Percentiles rank a stretch among this genome's conserved stretches.
These are phyloP conservation scores for Syzygium aqueum DNA, from an alignment of 345 rosid species.

Conservation along the genomic window DNA sequence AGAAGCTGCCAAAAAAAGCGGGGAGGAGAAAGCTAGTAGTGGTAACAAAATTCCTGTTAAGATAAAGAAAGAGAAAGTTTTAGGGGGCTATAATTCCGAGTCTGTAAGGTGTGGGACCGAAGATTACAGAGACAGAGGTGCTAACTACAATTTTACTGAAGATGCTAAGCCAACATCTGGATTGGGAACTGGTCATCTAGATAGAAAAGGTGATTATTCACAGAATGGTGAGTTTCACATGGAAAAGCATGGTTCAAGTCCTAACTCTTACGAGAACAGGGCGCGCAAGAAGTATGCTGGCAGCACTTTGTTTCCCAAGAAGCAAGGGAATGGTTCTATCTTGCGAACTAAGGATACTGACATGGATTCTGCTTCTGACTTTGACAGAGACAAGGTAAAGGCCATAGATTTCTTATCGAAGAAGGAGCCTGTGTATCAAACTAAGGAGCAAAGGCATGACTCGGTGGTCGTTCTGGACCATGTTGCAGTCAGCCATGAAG, in stretches of 20 bases:
- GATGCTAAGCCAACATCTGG: slow-evolving; percentile 8
- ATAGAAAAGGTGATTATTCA: slow-evolving; percentile 4
- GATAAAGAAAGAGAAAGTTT: slow-evolving; percentile 14
- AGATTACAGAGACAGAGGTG: not conserved
- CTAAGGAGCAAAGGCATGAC: slow-evolving; percentile 11
- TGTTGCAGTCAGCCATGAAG: slow-evolving; percentile 1
- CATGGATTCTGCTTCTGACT: slow-evolving; percentile 10
- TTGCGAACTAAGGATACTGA: slow-evolving; percentile 8
- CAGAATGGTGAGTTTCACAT: not conserved
- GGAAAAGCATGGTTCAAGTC: slow-evolving; percentile 3
- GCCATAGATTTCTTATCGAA: slow-evolving; percentile 3
- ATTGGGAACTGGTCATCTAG: not conserved
- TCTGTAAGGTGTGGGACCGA: slow-evolving; percentile 2
- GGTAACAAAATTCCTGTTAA: slow-evolving; percentile 5
- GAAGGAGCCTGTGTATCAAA: slow-evolving; percentile 2
- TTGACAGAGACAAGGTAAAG: slow-evolving; percentile 10
- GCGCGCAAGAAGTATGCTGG: slow-evolving; percentile 1
- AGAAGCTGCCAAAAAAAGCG: slow-evolving; percentile 11
- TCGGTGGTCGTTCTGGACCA: slow-evolving; percentile 2
- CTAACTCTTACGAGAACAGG: slow-evolving; percentile 4
- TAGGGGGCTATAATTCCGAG: slow-evolving; percentile 1
- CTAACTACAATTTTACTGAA: not conserved
- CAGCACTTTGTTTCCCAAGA: slow-evolving; percentile 1
- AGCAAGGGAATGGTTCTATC: slow-evolving; percentile 6
- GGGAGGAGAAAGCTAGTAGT: slow-evolving; percentile 19